A percentile compares a stretch with the other conserved stretches of the same genome.
Conservation (phyloP, 2,329 filamentous ascomycete species). For the Clonostachys rosea region DNA sequence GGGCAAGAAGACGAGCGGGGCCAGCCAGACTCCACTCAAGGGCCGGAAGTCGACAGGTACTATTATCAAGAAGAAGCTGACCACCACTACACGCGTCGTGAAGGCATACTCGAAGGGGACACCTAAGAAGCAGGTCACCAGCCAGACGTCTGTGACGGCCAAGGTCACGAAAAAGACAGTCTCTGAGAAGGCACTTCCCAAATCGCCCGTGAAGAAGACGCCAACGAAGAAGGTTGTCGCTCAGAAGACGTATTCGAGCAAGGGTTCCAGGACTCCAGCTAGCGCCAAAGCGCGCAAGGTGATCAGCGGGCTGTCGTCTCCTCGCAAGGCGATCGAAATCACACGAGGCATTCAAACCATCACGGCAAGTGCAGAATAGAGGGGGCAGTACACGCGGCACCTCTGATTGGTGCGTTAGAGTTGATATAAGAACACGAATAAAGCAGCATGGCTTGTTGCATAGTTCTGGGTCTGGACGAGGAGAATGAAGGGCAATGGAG, state of each 20-base stretch:
- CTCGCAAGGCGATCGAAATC: not conserved
- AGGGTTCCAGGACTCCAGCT: too few species aligned
- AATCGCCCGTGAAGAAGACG: constrained; percentile 1
- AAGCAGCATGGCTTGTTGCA: too few species aligned
- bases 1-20: constrained; percentile 18
- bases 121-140: constrained; percentile 7
- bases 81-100: constrained; percentile 12
- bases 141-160: not conserved
- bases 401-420: too few species aligned
- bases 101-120: constrained; percentile 15
- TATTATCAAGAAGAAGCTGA: constrained; percentile 4
- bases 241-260: not conserved
- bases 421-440: too few species aligned
- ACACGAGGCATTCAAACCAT: not conserved
- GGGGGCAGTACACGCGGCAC: too few species aligned
- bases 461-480: too few species aligned
- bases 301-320: not conserved
- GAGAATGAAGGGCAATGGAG: too few species aligned
- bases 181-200: not conserved
- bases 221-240: not conserved
- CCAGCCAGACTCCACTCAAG: constrained; percentile 5
- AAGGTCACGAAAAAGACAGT: constrained; percentile 1
- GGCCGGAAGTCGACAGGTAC: not conserved
- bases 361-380: too few species aligned
- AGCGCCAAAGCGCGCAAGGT: too few species aligned